Percentiles rank a stretch among this genome's conserved stretches.
Conservation (phyloP, 2,329 filamentous ascomycete species). For the Metarhizium sp. region DNA sequence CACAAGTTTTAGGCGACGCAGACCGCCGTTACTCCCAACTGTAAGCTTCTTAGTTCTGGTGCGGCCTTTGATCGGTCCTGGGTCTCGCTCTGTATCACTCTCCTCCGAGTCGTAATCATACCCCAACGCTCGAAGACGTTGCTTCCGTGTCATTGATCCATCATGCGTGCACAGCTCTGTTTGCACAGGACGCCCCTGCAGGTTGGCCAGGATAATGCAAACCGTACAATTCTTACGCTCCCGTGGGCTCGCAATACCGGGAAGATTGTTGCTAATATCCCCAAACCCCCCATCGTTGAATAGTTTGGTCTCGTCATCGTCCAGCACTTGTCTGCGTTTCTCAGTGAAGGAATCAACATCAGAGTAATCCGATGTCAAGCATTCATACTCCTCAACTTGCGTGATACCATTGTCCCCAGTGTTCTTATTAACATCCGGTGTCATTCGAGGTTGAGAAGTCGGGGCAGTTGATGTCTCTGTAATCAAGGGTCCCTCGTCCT, state of each 20-base stretch:
- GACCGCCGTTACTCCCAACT: conserved; percentile 3
- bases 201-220: conserved; percentile 6
- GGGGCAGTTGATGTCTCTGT: not conserved
- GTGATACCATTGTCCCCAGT: not conserved
- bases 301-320: conserved; percentile 27
- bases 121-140: conserved; percentile 13
- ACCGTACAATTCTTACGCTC: conserved; percentile 6
- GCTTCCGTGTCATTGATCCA: conserved; percentile 9
- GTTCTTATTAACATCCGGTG: not conserved
- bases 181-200: not conserved
- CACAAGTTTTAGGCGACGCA: conserved; percentile 7
- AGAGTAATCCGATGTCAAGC: conserved; percentile 7
- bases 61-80: not conserved
- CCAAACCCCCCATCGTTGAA: conserved; percentile 27
- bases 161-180: conserved; percentile 4
- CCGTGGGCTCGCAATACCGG: not conserved
- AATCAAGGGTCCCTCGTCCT: not conserved
- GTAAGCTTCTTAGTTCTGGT: conserved; percentile 7
- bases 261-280: conserved; percentile 10
- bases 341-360: conserved; percentile 25
- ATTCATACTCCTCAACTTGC: conserved; percentile 5
- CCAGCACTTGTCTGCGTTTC: conserved; percentile 8
- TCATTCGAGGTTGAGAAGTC: not conserved
- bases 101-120: conserved; percentile 16
- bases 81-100: not conserved